Base-by-base conservation (phyloP, 495 filamentous ascomycete genomes). In the Aspergillus sparsus region DNA sequence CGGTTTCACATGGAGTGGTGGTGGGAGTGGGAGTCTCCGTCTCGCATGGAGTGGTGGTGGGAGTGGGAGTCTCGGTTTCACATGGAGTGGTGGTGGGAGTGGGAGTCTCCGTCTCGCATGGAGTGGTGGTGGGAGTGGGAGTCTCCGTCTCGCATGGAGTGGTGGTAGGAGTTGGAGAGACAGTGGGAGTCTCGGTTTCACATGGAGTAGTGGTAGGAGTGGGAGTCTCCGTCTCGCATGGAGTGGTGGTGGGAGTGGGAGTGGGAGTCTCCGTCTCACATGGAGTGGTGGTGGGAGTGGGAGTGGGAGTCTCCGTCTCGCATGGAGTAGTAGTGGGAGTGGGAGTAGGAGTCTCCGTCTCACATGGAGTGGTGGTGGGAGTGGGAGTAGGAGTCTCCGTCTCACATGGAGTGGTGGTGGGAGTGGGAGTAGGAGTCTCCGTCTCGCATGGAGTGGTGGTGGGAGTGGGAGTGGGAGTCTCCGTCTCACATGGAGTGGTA, bases 201-300 rank as follows among this genome's bases (percentile, higher is more conserved):
- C 45, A 47, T 47, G 45, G 45, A 21, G 45, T 47, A 8, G 45
- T 12, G 45, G 45, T 47, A 18, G 45, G 3, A 7, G 45, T 21
- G 15, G 36, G 9, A 33, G 52, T 57, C 55, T 57, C 55, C 11
- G 52, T 57, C 55, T 57, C 55, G 33, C 55, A 57, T 1, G 55
- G 55, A 49, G 55, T 57, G 33, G 44, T 54, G 13, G 36, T 27
- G n/a, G 49, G 2, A 33, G 47, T 21, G 21, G 47, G 0, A n/a
- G 49, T 52, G 5, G 33, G 12, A 5, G 49, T 52, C 49, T 52
- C 49, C 0, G 49, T 52, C 49, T 52, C 49, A n/a, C 49, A 52
- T 6, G 49, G 49, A 13, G 51, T 53, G n/a, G 51, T 53, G 5
- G 32, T 35, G 21, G 21, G 1, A 27, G 49, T 12, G 21, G 49